These are phyloP conservation scores for Tetracladium setigerum DNA, from an alignment of 495 filamentous ascomycete genomes.

Conservation along the genomic window DNA sequence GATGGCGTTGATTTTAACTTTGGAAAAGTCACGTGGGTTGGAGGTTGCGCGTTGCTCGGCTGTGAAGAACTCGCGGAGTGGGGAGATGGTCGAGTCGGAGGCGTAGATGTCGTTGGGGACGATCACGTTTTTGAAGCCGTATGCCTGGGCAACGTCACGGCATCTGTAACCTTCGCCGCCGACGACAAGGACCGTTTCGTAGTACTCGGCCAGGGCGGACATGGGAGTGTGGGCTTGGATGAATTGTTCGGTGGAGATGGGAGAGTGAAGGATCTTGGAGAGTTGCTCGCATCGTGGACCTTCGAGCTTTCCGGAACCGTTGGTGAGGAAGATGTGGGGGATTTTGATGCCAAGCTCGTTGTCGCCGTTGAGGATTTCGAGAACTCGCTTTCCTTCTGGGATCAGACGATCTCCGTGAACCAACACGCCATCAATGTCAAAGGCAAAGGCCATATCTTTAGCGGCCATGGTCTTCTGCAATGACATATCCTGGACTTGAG, in stretches of 20 bases:
- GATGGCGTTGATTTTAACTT: constrained; percentile 71
- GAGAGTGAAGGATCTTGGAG: constrained; percentile 47
- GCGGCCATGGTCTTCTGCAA: constrained; percentile 56
- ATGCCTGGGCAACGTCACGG: constrained; percentile 57
- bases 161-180: constrained; percentile 59
- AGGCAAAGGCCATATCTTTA: constrained; percentile 62
- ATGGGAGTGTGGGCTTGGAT: constrained; percentile 63
- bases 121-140: constrained; percentile 58
- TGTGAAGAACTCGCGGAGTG: constrained; percentile 52
- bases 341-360: constrained; percentile 65
- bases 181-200: constrained; percentile 56
- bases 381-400: constrained; percentile 46
- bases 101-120: constrained; percentile 62
- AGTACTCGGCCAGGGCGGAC: constrained; percentile 59
- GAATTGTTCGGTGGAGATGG: constrained; percentile 55
- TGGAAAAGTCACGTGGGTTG: constrained; percentile 53
- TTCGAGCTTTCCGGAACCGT: constrained; percentile 59
- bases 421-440: constrained; percentile 60
- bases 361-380: constrained; percentile 60
- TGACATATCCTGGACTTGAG: constrained; percentile 65
- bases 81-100: constrained; percentile 51
- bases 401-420: constrained; percentile 59
- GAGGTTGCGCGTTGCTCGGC: constrained; percentile 50
- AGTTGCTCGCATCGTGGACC: constrained; percentile 48
- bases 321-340: constrained; percentile 63